Evolutionary conservation across 805 yeast species (phyloP), one percentile per base, ranked within the genome.

Genomic region (Kregervanrija fluxuum): DNA sequence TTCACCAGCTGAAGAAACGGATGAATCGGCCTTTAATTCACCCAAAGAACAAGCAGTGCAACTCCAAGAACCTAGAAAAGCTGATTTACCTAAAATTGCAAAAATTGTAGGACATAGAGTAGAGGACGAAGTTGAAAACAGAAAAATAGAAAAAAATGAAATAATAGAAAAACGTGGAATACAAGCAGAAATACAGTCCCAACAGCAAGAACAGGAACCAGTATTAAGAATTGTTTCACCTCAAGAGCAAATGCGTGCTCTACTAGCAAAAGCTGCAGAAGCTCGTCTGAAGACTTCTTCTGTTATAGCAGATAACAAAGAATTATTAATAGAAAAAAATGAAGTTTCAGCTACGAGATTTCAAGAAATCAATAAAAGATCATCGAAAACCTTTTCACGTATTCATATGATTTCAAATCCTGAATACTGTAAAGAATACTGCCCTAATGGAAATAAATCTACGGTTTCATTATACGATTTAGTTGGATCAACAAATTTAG

Each of bases 381-480:
- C 30, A 37, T 11, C 8, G 8, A 14, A 8, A 33, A 12, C 33
- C 8, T 45, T 47, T 30, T 62, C 67, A 6, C 61, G 60, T 6
- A 54, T 62, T 13, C 40, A 62, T 38, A 40, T 62, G 38, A 49
- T 60, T 12, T 37, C 56, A 5, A 57, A 55, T 35, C 48, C 53
- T 1, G 47, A 47, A 2, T 57, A 60, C 37, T 58, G 61, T 38
- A 14, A 33, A 1, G 37, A 46, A 30, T 58, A 46, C 35, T 46
- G 50, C n/a, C 47, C 49, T 3, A 14, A 43, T n/a, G 59, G 51
- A 5, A 53, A 64, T 35, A 41, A 15, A 22, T 66, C 63, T 38
- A 48, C 62, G 1, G 50, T 65, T n/a, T 42, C 57, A 5, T 38
- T 64, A 49, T 38, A 42, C 8, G 62, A 59, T 11, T 30, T 64